These are phyloP conservation scores for Dictyophora rubrovolvata DNA, from an alignment of 768 basidiomycete genomes.

Conservation along the genomic window DNA sequence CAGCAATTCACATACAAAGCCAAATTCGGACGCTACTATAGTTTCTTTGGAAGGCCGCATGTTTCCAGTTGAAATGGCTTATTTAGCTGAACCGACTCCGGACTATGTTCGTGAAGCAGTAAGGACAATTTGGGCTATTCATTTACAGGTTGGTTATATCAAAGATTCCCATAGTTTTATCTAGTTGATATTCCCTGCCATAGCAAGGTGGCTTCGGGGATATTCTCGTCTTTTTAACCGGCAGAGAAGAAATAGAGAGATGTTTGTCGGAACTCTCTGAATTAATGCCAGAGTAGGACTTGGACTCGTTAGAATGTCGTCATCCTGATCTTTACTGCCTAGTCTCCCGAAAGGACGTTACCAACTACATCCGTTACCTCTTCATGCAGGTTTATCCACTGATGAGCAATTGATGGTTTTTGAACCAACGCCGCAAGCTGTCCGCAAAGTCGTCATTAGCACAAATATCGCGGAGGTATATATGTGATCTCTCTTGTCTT, in stretches of 20 bases:
- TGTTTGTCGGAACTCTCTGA: constrained; percentile 76
- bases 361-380: constrained; percentile 55
- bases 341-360: constrained; percentile 40
- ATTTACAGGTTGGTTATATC: constrained; percentile 55
- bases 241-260: constrained; percentile 90
- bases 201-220: constrained; percentile 74
- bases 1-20: constrained; percentile 22
- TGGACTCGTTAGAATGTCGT: background rate
- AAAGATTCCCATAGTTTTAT: background rate
- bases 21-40: constrained; percentile 57
- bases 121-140: constrained; percentile 62
- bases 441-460: constrained; percentile 81
- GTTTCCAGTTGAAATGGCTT: constrained; percentile 92
- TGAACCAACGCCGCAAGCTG: constrained; percentile 59
- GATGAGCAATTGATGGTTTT: constrained; percentile 87
- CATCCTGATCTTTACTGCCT: constrained; percentile 21
- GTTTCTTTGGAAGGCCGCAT: constrained; percentile 88
- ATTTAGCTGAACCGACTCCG: constrained; percentile 62
- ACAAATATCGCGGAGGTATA: constrained; percentile 93
- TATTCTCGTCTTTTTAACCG: constrained; percentile 88
- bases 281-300: constrained; percentile 55
- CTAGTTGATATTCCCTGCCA: constrained; percentile 1
- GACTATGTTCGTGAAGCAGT: constrained; percentile 82
- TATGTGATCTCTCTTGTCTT: background rate
- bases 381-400: constrained; percentile 83